Conservation (phyloP, 805 yeast species). For the Dipodascopsis tothii region DNA sequence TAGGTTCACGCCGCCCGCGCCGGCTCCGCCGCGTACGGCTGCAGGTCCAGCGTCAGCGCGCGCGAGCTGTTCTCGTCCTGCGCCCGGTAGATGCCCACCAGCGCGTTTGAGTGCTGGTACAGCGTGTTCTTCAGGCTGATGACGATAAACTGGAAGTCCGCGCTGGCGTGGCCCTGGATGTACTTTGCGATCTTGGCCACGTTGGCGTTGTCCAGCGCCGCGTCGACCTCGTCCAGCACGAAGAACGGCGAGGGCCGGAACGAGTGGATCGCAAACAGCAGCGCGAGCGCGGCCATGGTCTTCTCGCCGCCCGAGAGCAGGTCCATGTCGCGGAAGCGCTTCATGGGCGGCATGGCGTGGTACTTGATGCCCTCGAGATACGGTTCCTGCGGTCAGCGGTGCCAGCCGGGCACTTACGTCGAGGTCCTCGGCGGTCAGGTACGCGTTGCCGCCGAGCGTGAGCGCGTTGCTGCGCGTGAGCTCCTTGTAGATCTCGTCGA, state of each 20-base stretch:
- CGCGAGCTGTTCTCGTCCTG: constrained; percentile 64
- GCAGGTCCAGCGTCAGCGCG: constrained; percentile 65
- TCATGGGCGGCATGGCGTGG: constrained; percentile 94
- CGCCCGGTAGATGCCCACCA: constrained; percentile 88
- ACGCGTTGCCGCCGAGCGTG: constrained; percentile 89
- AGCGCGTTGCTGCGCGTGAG: constrained; percentile 64
- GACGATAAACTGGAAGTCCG: constrained; percentile 81
- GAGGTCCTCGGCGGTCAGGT: constrained; percentile 74
- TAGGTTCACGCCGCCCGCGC: too few species aligned
- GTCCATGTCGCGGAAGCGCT: constrained; percentile 87
- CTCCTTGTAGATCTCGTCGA: constrained; percentile 77
- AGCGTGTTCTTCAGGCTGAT: constrained; percentile 81
- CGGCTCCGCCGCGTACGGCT: too few species aligned
- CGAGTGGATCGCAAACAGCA: constrained; percentile 83
- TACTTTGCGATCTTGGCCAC: constrained; percentile 83
- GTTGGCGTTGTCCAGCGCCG: constrained; percentile 86
- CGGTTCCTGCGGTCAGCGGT: constrained; percentile 47
- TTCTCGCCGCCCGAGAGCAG: constrained; percentile 93
- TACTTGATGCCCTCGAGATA: constrained; percentile 74
- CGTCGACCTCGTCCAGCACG: constrained; percentile 95
- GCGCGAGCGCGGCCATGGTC: constrained; percentile 90
- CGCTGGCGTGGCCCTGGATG: constrained; percentile 65
- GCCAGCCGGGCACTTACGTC: constrained; percentile 34
- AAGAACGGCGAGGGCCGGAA: constrained; percentile 92
- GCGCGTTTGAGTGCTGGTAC: constrained; percentile 80